A percentile compares a stretch with the other conserved stretches of the same genome.
These are phyloP conservation scores for Diplosphaera chodatii DNA, from an alignment of 139 green algal genomes.

Conservation along the genomic window DNA sequence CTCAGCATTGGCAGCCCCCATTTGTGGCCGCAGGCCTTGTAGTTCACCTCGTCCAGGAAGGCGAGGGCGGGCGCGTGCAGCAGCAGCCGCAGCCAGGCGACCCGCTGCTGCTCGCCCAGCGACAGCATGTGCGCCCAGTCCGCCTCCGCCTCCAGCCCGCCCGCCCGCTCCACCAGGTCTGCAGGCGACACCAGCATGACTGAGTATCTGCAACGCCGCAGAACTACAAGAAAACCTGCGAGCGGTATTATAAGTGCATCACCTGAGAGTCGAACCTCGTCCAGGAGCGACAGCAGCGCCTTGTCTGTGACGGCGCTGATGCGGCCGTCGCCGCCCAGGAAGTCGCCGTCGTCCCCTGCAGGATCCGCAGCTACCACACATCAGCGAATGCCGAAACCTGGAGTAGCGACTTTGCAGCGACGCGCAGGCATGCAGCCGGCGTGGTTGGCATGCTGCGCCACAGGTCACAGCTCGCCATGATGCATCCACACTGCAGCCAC, in stretches of 20 bases:
- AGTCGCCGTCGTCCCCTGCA: not conserved
- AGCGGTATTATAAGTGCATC: no score
- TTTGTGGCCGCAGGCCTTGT: no score
- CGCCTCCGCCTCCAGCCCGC: conserved; percentile 56
- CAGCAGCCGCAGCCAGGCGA: conserved; percentile 78
- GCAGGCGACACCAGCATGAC: not conserved
- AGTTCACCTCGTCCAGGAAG: conserved; percentile 58
- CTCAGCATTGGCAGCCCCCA: no score
- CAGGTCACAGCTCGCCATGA: no score
- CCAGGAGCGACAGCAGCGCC: conserved; percentile 40
- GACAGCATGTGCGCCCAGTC: conserved; percentile 61
- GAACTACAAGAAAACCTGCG: no score
- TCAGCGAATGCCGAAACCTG: not conserved
- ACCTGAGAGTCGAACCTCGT: conserved; percentile 37
- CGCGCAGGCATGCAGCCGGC: no score
- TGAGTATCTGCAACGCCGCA: no score
- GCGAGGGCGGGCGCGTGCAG: conserved; percentile 48
- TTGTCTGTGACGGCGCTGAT: conserved; percentile 21
- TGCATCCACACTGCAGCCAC: no score
- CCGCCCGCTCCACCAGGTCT: conserved; percentile 27
- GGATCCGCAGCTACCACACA: no score
- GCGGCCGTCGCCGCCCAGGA: not conserved
- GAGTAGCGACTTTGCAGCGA: no score
- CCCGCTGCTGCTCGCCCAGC: conserved; percentile 83
- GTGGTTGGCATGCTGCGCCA: no score